phyloP scores from a whole-genome alignment of 495 filamentous ascomycete species.

The Penicillium taxi region DNA sequence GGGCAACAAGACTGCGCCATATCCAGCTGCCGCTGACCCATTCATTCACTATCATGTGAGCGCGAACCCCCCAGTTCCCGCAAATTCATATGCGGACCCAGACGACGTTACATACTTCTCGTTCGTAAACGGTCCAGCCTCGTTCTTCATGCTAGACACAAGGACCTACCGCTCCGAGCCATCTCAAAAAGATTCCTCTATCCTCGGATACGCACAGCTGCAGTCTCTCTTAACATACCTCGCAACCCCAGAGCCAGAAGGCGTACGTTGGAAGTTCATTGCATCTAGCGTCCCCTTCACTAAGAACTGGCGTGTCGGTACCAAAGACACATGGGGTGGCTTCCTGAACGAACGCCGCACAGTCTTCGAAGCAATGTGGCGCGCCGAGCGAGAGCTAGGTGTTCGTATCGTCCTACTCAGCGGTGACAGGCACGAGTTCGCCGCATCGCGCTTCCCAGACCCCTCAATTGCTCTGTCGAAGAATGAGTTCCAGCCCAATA shows the following conservation, averaged over 20 bases:
- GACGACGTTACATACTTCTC: constrained; percentile 67
- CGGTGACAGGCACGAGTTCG: constrained; percentile 93
- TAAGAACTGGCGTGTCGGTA: constrained; percentile 86
- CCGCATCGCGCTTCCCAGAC: constrained; percentile 78
- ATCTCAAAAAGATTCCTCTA: constrained; percentile 60
- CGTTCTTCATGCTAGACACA: constrained; percentile 93
- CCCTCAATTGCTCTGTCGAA: constrained; percentile 34
- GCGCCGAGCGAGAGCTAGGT: constrained; percentile 55
- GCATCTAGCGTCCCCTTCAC: constrained; percentile 87
- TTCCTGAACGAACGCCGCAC: constrained; percentile 70
- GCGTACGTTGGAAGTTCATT: constrained; percentile 89
- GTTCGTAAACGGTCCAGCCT: constrained; percentile 81
- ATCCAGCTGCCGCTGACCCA: constrained; percentile 70
- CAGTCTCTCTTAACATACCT: constrained; percentile 73
- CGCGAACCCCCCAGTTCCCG: constrained; percentile 66
- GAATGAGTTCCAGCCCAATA: constrained; percentile 19
- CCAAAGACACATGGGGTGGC: constrained; percentile 84
- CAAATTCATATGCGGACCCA: constrained; percentile 30
- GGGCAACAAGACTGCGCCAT: constrained; percentile 62
- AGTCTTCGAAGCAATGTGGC: constrained; percentile 89
- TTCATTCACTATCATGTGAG: constrained; percentile 78
- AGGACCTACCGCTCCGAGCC: constrained; percentile 70
- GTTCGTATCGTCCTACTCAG: constrained; percentile 76
- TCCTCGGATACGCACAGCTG: constrained; percentile 76
- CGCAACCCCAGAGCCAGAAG: constrained; percentile 54